Evolutionary conservation across 2,329 filamentous ascomycete species (phyloP).

Genomic region (Colletotrichum simmondsii): DNA sequence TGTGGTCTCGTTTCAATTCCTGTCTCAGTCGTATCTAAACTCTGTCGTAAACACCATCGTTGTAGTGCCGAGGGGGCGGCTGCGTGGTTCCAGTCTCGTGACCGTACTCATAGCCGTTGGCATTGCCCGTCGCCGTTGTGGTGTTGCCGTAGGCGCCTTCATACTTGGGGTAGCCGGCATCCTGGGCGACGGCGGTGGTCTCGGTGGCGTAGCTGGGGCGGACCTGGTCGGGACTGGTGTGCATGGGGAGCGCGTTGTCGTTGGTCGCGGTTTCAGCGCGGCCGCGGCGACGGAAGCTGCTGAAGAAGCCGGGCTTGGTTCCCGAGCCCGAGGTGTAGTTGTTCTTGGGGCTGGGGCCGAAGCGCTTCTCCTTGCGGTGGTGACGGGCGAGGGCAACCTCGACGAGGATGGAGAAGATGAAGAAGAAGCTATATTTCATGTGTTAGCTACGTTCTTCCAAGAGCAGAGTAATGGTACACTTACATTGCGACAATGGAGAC

Average conservation of each 20-base stretch:
- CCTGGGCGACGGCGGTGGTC: conserved; percentile 44
- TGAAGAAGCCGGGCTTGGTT: conserved; percentile 45
- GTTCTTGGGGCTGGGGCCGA: conserved; percentile 60
- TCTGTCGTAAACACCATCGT: conserved; percentile 48
- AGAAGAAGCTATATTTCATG: conserved; percentile 68
- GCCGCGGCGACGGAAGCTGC: conserved; percentile 46
- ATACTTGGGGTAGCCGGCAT: conserved; percentile 37
- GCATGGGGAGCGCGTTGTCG: conserved; percentile 49
- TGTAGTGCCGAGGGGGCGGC: conserved; percentile 45
- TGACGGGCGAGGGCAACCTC: conserved; percentile 76
- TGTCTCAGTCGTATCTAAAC: conserved; percentile 29
- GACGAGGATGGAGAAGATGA: conserved; percentile 76
- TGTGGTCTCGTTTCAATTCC: conserved; percentile 18
- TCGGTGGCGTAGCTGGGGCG: conserved; percentile 56
- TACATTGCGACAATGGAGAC: conserved; percentile 83
- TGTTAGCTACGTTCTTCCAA: neutral
- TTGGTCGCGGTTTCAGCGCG: conserved; percentile 41
- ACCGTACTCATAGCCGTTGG: conserved; percentile 16
- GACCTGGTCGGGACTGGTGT: conserved; percentile 54
- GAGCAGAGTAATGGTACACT: conserved; percentile 38
- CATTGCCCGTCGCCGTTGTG: neutral
- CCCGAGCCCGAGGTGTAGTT: conserved; percentile 71
- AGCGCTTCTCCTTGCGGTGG: conserved; percentile 80
- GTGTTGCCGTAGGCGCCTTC: conserved; percentile 21
- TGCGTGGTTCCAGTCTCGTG: conserved; percentile 27